Conservation (phyloP, 768 basidiomycete species). For the Nevesoporus exiguus region DNA sequence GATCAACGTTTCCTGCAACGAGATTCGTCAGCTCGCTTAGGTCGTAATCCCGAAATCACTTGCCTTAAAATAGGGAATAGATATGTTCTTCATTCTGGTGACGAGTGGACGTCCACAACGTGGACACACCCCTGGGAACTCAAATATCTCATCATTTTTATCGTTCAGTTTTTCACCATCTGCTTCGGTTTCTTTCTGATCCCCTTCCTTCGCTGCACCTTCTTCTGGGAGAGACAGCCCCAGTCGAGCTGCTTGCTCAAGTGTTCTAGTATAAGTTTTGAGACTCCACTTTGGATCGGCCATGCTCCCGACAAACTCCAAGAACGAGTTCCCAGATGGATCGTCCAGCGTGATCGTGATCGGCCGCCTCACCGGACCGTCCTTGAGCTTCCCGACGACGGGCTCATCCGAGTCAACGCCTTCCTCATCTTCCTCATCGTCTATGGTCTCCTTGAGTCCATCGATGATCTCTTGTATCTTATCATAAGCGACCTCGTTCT, state of each 20-base stretch:
- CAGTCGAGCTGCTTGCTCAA: slow-evolving; percentile 75
- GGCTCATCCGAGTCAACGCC: slow-evolving; percentile 24
- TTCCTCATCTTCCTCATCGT: slow-evolving; percentile 50
- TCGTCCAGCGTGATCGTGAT: slow-evolving; percentile 90
- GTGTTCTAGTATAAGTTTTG: slow-evolving; percentile 73
- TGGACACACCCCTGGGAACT: slow-evolving; percentile 85
- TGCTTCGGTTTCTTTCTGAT: slow-evolving; percentile 9
- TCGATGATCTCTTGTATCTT: slow-evolving; percentile 78
- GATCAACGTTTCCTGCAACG: slow-evolving; percentile 80
- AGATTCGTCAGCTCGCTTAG: background rate
- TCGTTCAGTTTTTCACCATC: slow-evolving; percentile 30
- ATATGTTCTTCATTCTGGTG: slow-evolving; percentile 94
- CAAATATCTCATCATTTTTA: slow-evolving; percentile 80
- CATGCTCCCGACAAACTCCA: slow-evolving; percentile 85
- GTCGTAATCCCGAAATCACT: background rate
- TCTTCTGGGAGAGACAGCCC: slow-evolving; percentile 63
- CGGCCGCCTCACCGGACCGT: slow-evolving; percentile 54
- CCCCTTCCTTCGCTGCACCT: slow-evolving; percentile 1
- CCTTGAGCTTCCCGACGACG: slow-evolving; percentile 33
- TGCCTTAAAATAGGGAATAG: slow-evolving; percentile 97
- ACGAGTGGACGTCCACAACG: slow-evolving; percentile 80
- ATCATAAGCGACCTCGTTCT: slow-evolving; percentile 65
- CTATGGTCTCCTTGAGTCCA: slow-evolving; percentile 60
- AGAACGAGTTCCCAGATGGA: slow-evolving; percentile 93
- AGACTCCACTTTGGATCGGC: slow-evolving; percentile 93